Base-by-base conservation (phyloP, 1,284 basidiomycete genomes). In the Leccinum subrobustum region DNA sequence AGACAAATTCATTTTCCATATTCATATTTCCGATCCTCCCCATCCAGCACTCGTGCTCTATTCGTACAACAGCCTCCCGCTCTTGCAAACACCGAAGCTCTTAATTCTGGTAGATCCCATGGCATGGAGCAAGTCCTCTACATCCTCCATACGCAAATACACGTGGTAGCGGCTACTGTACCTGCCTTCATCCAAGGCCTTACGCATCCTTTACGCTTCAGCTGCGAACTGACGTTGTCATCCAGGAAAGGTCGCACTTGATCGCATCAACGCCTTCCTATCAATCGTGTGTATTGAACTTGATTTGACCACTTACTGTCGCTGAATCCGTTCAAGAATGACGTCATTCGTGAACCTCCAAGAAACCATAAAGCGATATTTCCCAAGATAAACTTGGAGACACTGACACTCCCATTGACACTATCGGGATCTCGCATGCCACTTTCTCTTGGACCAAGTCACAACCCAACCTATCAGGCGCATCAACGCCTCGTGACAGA, bases 41-140 rank as follows among this genome's bases (percentile, higher is more conserved):
- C 59, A 69, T 68, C 65, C 78, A 18, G 71, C 73, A 1, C 74
- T 85, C 6, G 60, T 64, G 14, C 65, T 87, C 3, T 69, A 78
- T 54, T 81, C 81, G 9, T 76, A 79, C 56, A 77, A 77, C 33
- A 72, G 67, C 44, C 76, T 89, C 4, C 86, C 88, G 2, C 75
- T 87, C 9, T 63, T 77, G 1, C 71, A 72, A 47, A 75, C 78
- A 4, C 82, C 85, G 2, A 80, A 76, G 56, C 76, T 86, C 60
- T 86, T 93, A 33, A 71, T 94, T 11, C 90, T 91, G 5, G 92
- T 96, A 4, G 93, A 96, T 73, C 93, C 93, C 0, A 95, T 95
- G 94, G 91, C 89, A 11, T 95, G 93, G 93, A 80, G 86, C 67
- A 68, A 78, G 68, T 69, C 71, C 23, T 68, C 75, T 54, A 98